phyloP scores from a whole-genome alignment of 306 rosid species.

The Geum urbanum region DNA sequence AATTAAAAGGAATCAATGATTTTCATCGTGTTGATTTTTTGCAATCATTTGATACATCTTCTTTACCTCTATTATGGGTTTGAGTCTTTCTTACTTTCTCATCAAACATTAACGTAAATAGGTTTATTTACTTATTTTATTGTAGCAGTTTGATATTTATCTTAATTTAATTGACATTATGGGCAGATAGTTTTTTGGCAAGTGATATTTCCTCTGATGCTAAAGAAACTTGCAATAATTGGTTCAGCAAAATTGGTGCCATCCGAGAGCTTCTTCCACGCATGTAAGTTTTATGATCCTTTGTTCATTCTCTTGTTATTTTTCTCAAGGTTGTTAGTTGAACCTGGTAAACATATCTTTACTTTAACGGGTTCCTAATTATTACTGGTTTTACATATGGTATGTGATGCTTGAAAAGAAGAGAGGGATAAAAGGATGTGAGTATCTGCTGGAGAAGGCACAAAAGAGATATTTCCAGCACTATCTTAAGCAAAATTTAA shows the following conservation, averaged over 20 bases:
- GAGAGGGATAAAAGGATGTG: background rate
- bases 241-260: constrained; percentile 95
- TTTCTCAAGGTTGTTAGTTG: background rate
- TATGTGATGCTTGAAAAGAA: background rate
- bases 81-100: background rate
- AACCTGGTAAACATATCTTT: background rate
- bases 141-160: constrained; percentile 9
- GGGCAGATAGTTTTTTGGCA: constrained; percentile 61
- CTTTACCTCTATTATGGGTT: background rate
- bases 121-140: constrained; percentile 14
- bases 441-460: background rate
- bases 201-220: constrained; percentile 64
- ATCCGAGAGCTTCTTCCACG: constrained; percentile 98
- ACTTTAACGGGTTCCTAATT: background rate
- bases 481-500: background rate
- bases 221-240: constrained; percentile 91
- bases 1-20: background rate
- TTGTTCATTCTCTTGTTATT: background rate
- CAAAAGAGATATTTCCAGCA: background rate
- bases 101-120: background rate
- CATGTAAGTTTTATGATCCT: constrained; percentile 43
- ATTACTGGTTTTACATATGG: background rate
- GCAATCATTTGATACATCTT: background rate
- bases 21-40: background rate
- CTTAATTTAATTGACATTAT: constrained; percentile 27